Evolutionary conservation across 345 rosid genomes (phyloP), one percentile per base, ranked within the genome.

Genomic region (Eucalyptus sp.): DNA sequence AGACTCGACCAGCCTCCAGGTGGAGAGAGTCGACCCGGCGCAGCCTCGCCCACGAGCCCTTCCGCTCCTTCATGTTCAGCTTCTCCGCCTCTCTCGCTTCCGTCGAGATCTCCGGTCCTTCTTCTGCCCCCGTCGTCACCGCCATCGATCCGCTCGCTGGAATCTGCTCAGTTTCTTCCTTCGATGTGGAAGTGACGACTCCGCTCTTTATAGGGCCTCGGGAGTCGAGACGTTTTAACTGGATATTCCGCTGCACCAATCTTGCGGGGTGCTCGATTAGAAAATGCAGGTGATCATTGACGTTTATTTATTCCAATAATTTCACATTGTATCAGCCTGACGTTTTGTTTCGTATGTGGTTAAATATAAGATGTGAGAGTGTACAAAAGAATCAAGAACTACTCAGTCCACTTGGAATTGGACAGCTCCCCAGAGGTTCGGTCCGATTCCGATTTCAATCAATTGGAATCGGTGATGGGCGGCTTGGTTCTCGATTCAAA

Each of bases 41-140:
- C 12, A 97, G 94, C 66, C 91, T 97, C 8, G 92, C 95, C 98
- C 99, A 97, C 64, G 98, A 96, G 43, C 90, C 54, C 92, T 95
- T 94, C 54, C 93, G 86, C 12, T 91, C 96, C 88, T 91, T 90
- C 51, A 93, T 86, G 50, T 60, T 86, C 92, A 16, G 58, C 86
- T 13, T 68, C 76, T 86, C 49, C 31, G 50, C 33, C 76, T 87
- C 91, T 10, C 52, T 86, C 90, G 92, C 94, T 92, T 93, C 92
- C 92, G 27, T 16, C 29, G n/a, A 44, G 20, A 29, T 83, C 68
- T 86, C 89, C 71, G 90, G 81, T 89, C 16, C 43, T 31, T 31
- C 79, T 15, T 31, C 79, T 31, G 2, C 79, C 24, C 11, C 11
- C 12, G 10, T 16, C 12, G 22, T 24, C 43, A 16, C 12, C 18